These are phyloP conservation scores for Citrus trifoliata DNA, from an alignment of 345 rosid species.

Conservation along the genomic window DNA sequence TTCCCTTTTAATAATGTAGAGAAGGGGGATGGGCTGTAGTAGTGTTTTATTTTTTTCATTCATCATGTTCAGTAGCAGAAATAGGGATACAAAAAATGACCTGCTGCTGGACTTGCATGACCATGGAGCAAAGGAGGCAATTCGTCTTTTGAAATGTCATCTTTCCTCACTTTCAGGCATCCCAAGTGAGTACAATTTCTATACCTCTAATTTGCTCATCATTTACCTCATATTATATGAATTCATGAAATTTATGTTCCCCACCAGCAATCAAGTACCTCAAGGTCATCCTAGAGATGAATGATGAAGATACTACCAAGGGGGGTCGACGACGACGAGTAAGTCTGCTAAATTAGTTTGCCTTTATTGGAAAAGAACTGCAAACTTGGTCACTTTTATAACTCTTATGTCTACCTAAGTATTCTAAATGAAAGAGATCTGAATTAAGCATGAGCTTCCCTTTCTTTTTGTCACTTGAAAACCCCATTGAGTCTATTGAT, in stretches of 20 bases:
- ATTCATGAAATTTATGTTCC: background rate
- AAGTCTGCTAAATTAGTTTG: slow-evolving; percentile 6
- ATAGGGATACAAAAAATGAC: slow-evolving; percentile 21
- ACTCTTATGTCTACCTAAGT: background rate
- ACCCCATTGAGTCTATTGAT: background rate
- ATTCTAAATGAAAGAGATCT: no score
- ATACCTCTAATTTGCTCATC: slow-evolving; percentile 3
- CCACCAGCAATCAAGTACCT: slow-evolving; percentile 47
- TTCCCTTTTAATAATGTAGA: background rate
- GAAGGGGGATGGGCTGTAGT: background rate
- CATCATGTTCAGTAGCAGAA: slow-evolving; percentile 16
- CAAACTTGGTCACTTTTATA: background rate
- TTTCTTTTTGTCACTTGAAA: background rate
- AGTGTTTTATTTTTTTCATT: background rate
- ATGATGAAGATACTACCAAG: slow-evolving; percentile 32
- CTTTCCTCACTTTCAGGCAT: slow-evolving; percentile 48
- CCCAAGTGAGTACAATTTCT: slow-evolving; percentile 35
- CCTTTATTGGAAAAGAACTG: background rate
- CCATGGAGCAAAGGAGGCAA: slow-evolving; percentile 40
- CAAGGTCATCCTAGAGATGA: slow-evolving; percentile 40
- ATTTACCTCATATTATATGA: background rate
- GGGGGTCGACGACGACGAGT: slow-evolving; percentile 53
- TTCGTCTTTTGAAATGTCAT: slow-evolving; percentile 43
- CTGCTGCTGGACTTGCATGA: slow-evolving; percentile 39
- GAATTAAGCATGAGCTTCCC: no score